Evolutionary conservation across 2,329 filamentous ascomycete species (phyloP).

Genomic region (Fusarium bactridioides): DNA sequence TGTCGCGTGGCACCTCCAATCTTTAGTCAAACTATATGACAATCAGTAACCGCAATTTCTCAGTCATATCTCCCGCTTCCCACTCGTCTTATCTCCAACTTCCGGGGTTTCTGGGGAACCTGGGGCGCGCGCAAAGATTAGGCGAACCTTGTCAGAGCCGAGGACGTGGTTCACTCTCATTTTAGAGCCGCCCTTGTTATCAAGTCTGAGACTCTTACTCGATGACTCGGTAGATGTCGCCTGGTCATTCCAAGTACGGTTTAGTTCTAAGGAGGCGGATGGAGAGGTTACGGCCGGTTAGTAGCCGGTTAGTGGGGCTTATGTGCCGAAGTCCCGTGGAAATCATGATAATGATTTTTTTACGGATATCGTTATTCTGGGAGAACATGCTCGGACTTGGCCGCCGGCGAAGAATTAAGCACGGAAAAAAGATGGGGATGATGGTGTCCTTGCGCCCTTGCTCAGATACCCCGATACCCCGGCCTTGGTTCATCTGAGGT

Average conservation of each 20-base stretch:
- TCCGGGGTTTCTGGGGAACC: conserved; percentile 27
- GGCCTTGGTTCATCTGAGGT: no score
- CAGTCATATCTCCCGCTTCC: not conserved
- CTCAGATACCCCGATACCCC: not conserved
- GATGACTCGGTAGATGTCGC: not conserved
- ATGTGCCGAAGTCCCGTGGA: conserved; percentile 8
- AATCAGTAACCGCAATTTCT: not conserved
- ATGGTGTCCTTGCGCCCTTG: not conserved
- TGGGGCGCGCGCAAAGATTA: not conserved
- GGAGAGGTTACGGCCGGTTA: not conserved
- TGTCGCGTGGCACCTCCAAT: not conserved
- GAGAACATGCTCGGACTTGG: not conserved
- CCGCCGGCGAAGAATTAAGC: not conserved
- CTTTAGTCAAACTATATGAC: not conserved
- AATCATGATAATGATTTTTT: not conserved
- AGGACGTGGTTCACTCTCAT: not conserved
- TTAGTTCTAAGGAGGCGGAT: not conserved
- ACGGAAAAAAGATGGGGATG: not conserved
- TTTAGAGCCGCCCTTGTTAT: not conserved
- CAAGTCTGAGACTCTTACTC: not conserved
- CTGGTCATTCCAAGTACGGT: conserved; percentile 6
- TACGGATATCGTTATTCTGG: not conserved
- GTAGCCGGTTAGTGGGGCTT: conserved; percentile 3
- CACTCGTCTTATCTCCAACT: conserved; percentile 9
- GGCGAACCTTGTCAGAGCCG: not conserved